A percentile compares a stretch with the other conserved stretches of the same genome.
phyloP scores from a whole-genome alignment of 164 flowering plant genomes.

The Sextonia rubra region DNA sequence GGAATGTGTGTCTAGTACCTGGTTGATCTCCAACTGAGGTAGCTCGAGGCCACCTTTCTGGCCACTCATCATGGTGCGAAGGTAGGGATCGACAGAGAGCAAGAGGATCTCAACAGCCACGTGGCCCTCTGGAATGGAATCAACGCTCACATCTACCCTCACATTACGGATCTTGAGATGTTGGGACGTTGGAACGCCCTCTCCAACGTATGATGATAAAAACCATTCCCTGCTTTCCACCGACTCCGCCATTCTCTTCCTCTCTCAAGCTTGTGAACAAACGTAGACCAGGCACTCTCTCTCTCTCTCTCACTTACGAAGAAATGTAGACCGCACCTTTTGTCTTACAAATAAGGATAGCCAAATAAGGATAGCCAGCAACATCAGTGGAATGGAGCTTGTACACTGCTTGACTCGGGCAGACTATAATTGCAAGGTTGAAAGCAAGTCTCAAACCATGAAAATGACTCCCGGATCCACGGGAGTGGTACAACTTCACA shows the following conservation, averaged over 20 bases:
- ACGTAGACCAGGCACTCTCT: too few species aligned
- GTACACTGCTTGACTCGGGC: too few species aligned
- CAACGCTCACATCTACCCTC: conserved; percentile 12
- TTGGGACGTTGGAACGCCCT: conserved; percentile 31
- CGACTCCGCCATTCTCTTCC: background rate
- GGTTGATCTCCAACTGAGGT: conserved; percentile 24
- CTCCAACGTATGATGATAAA: conserved; percentile 25
- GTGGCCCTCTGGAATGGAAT: conserved; percentile 28
- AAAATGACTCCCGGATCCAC: too few species aligned
- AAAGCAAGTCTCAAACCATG: too few species aligned
- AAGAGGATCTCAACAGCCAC: conserved; percentile 26
- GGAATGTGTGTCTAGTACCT: conserved; percentile 25
- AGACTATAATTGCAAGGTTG: too few species aligned
- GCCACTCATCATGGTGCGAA: conserved; percentile 31
- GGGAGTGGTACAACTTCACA: too few species aligned
- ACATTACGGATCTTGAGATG: conserved; percentile 30
- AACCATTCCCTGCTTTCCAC: conserved; percentile 38
- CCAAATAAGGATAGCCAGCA: too few species aligned
- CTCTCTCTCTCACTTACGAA: too few species aligned
- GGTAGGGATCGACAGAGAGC: conserved; percentile 38
- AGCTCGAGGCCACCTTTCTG: conserved; percentile 28
- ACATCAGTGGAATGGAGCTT: too few species aligned
- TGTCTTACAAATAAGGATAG: too few species aligned
- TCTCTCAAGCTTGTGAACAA: background rate
- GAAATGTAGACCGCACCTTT: too few species aligned